Base-by-base conservation (phyloP, 306 rosid species). In the Sicyos edulis region DNA sequence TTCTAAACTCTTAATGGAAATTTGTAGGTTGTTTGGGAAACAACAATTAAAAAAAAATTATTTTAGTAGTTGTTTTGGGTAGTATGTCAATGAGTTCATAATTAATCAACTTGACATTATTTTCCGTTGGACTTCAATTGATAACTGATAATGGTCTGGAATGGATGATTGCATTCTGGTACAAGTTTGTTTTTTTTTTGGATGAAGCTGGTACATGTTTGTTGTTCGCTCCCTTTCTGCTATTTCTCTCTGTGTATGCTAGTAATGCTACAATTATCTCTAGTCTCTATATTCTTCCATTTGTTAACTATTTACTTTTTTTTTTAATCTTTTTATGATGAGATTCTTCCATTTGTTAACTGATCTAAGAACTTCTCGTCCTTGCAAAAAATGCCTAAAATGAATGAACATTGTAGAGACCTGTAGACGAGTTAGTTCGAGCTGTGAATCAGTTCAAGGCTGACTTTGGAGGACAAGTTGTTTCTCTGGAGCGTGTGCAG, bases 401-500 rank as follows among this genome's bases (percentile, higher is more conserved):
- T 65, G 55, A 64, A 64, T 42, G 53, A 52, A 52, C 67, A 72
- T 59, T 71, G 29, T 73, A 93, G 99, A 83, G 87, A 73, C 97
- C 99, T 75, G 87, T 91, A 40, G 70, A 81, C 20, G 99, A 91
- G 78, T 74, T 93, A 86, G 83, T 93, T 85, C 91, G 99, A 47
- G 88, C 99, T 26, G 97, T 93, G 74, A 91, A 91, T 78, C 88
- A 85, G 78, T 93, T 93, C 69, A 91, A 93, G 86, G 90, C 88
- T 9, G 92, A 93, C 61, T 93, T 93, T 80, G 96, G 97, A 60
- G 99, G 91, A 64, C 96, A 88, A 75, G 70, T 93, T 83, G 92
- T 93, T 77, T 83, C 89, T 65, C 73, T 93, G 77, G 99, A 93
- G 82, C 92, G 99, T 77, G 99, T 93, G 76, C 97, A 93, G 69